Conservation (phyloP, 1,284 basidiomycete genomes). For the Ceratobasidium sp. region DNA sequence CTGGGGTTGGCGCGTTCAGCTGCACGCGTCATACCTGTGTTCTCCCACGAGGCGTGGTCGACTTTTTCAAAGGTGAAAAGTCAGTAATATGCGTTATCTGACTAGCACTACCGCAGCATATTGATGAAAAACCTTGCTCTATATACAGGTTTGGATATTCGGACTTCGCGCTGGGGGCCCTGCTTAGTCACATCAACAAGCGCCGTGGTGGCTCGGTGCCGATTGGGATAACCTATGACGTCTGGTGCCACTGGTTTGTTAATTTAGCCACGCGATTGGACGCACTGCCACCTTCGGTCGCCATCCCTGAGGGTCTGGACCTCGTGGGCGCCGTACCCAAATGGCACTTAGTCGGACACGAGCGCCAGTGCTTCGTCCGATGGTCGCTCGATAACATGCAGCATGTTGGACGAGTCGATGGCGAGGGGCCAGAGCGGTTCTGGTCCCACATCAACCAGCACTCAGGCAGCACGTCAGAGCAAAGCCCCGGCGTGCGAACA, state of each 20-base stretch:
- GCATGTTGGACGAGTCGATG: constrained; percentile 5
- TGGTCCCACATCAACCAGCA: constrained; percentile 12
- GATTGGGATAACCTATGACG: constrained; percentile 10
- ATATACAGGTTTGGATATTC: neutral
- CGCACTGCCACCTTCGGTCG: neutral
- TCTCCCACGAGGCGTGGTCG: constrained; percentile 1
- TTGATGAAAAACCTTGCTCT: too few species aligned
- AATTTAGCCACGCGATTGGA: neutral
- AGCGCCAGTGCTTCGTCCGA: neutral
- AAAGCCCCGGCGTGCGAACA: neutral
- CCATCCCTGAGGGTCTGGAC: neutral
- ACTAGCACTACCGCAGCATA: neutral
- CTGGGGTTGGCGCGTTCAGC: constrained; percentile 6
- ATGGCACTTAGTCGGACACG: constrained; percentile 14
- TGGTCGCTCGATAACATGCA: neutral
- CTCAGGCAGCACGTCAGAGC: constrained; percentile 13
- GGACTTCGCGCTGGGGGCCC: neutral
- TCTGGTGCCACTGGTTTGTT: constrained; percentile 18
- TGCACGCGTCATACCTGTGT: constrained; percentile 27
- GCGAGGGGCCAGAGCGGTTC: neutral
- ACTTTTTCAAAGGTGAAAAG: constrained; percentile 30
- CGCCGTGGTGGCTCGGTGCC: neutral
- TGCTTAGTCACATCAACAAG: neutral
- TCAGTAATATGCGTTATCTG: neutral
- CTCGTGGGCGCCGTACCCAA: constrained; percentile 15